Evolutionary conservation across 306 rosid genomes (phyloP).

Genomic region (Castanea mollissima): DNA sequence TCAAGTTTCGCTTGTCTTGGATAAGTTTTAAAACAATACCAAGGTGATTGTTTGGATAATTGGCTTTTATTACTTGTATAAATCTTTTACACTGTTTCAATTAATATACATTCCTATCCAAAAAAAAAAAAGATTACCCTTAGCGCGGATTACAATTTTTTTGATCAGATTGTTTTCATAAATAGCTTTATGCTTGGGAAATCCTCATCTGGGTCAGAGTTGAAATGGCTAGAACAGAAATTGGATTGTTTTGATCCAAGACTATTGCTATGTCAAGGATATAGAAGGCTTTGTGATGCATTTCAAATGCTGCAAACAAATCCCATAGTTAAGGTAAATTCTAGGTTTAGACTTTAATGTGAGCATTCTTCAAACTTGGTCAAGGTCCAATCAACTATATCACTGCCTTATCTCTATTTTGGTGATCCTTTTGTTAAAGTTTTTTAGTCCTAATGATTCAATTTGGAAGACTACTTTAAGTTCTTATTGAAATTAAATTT

Average conservation of each 20-base stretch:
- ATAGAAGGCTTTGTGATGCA: constrained; percentile 40
- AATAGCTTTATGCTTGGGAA: constrained; percentile 46
- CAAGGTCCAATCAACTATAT: not conserved
- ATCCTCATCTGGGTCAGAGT: constrained; percentile 30
- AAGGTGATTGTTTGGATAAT: not conserved
- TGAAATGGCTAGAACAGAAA: constrained; percentile 35
- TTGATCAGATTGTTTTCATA: constrained; percentile 25
- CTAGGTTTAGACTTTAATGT: constrained; percentile 1
- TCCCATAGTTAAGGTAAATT: constrained; percentile 51
- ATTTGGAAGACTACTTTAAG: no score
- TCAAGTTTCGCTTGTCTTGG: no score
- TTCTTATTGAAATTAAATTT: no score
- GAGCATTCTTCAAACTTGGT: not conserved
- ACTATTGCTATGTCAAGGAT: constrained; percentile 40
- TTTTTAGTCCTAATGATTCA: no score
- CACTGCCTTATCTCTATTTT: not conserved
- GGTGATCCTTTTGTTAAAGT: no score
- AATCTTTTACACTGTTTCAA: not conserved
- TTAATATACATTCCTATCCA: not conserved
- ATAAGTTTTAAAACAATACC: not conserved
- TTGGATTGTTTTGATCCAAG: constrained; percentile 33
- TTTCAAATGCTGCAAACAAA: constrained; percentile 51
- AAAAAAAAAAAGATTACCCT: not conserved
- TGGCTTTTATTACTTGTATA: not conserved
- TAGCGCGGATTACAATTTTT: not conserved